Evolutionary conservation across 768 basidiomycete species (phyloP).

Genomic region (Xanthoconium purpureum): DNA sequence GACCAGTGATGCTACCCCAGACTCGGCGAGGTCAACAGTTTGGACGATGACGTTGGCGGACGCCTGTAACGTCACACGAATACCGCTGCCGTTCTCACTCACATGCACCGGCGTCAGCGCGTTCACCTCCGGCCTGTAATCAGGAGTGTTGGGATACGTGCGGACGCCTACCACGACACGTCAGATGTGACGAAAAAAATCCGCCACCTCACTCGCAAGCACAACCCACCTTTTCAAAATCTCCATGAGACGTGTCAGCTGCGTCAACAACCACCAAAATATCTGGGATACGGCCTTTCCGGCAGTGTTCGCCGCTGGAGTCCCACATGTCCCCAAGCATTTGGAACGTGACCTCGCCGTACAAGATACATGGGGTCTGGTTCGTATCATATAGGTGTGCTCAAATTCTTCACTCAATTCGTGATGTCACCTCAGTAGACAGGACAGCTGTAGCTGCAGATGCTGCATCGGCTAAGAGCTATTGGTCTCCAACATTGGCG

Average conservation of each 20-base stretch:
- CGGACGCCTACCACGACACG: slow-evolving; percentile 49
- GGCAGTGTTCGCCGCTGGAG: no score
- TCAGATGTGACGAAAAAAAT: not conserved
- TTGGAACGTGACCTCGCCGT: no score
- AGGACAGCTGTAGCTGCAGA: no score
- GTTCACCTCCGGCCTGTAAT: slow-evolving; percentile 89
- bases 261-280: slow-evolving; percentile 63
- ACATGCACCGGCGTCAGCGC: slow-evolving; percentile 77
- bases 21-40: slow-evolving; percentile 59
- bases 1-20: slow-evolving; percentile 67
- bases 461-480: no score
- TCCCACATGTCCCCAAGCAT: no score
- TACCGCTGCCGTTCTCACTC: slow-evolving; percentile 8
- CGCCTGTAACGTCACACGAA: slow-evolving; percentile 41
- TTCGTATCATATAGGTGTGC: no score
- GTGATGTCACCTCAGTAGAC: no score
- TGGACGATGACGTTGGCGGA: slow-evolving; percentile 71
- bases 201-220: not conserved
- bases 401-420: no score
- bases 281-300: no score
- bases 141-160: slow-evolving; percentile 78
- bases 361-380: no score
- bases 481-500: no score
- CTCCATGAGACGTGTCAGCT: slow-evolving; percentile 64
- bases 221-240: slow-evolving; percentile 65